phyloP scores from a whole-genome alignment of 331 rosid genomes.

The Acacia pycnantha region DNA sequence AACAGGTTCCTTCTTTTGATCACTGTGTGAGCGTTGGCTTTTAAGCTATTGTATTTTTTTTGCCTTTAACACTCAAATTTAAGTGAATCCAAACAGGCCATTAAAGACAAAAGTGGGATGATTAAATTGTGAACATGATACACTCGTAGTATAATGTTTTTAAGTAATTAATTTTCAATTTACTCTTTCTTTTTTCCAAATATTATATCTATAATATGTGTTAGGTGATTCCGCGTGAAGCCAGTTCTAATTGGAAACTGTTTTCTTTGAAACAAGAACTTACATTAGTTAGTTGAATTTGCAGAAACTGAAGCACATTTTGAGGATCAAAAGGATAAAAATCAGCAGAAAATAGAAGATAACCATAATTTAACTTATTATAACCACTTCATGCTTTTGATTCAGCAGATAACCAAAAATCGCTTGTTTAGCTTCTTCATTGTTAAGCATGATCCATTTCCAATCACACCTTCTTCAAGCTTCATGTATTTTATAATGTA shows the following conservation, averaged over 20 bases:
- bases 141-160: neutral
- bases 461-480: slow-evolving; percentile 11
- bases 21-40: too few relatives aligned
- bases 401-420: neutral
- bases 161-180: neutral
- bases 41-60: too few relatives aligned
- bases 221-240: neutral
- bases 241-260: neutral
- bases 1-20: too few relatives aligned
- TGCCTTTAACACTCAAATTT: too few relatives aligned
- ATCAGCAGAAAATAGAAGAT: neutral
- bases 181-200: neutral
- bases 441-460: neutral
- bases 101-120: too few relatives aligned
- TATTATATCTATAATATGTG: neutral
- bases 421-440: neutral
- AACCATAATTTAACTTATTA: neutral
- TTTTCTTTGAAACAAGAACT: neutral
- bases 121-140: neutral
- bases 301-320: slow-evolving; percentile 7
- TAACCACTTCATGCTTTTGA: neutral
- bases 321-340: neutral
- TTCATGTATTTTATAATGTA: neutral
- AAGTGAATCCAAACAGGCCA: too few relatives aligned
- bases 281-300: neutral